Conservation (phyloP, 257 asterid genomes). For the Dorcoceras hygrometricum region DNA sequence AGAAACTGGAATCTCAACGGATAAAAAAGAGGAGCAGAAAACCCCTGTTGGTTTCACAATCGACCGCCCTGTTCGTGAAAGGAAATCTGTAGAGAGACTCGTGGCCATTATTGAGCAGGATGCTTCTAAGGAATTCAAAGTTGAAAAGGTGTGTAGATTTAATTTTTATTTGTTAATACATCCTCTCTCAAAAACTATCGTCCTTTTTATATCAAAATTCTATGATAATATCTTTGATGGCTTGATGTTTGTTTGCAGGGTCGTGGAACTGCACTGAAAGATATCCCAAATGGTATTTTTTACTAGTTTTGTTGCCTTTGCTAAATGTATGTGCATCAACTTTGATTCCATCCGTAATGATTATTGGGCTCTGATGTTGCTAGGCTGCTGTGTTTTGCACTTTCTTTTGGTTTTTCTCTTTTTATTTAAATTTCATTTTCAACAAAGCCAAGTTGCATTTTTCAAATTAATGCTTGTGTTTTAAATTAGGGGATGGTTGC, state of each 20-base stretch:
- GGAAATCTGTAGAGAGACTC: constrained; percentile 89
- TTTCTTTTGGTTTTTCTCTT: not conserved
- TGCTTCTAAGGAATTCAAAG: constrained; percentile 49
- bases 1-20: constrained; percentile 28
- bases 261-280: constrained; percentile 90
- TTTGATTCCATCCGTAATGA: not conserved
- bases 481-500: not conserved
- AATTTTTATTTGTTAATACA: constrained; percentile 6
- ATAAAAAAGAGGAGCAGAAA: constrained; percentile 52
- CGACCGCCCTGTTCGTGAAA: constrained; percentile 91
- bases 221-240: constrained; percentile 10
- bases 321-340: not conserved
- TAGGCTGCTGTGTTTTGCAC: constrained; percentile 13
- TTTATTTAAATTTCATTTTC: too few relatives aligned
- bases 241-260: constrained; percentile 55
- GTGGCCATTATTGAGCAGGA: constrained; percentile 82
- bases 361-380: not conserved
- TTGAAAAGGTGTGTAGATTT: constrained; percentile 64
- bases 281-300: constrained; percentile 82
- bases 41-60: constrained; percentile 52
- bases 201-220: not conserved
- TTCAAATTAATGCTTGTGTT: not conserved
- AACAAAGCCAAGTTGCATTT: not conserved
- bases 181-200: not conserved
- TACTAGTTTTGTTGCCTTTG: constrained; percentile 16